A percentile compares a stretch with the other conserved stretches of the same genome.
Evolutionary conservation across 2,329 filamentous ascomycete species (phyloP).

Genomic region (Parafenestella ontariensis): DNA sequence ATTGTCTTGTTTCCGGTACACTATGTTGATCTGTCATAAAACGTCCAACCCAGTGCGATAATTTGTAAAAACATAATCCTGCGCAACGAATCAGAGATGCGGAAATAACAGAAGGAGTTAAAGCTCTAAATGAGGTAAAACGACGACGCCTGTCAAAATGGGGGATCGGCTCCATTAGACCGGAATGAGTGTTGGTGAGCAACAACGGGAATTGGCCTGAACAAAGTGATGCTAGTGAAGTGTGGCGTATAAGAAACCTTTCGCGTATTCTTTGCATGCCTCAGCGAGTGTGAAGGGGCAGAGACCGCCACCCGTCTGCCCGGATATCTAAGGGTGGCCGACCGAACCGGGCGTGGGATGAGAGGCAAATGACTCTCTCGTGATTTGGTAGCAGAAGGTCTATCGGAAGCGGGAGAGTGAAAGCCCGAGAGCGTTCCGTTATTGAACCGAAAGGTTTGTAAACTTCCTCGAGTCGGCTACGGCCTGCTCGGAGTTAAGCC

Average conservation of each 20-base stretch:
- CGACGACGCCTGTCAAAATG: slow-evolving; percentile 10
- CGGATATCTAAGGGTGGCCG: slow-evolving; percentile 1
- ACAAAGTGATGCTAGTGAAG: slow-evolving; percentile 8
- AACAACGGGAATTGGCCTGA: slow-evolving; percentile 9
- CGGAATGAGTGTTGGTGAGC: slow-evolving; percentile 1
- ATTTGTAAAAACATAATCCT: not conserved
- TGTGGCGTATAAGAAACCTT: not conserved
- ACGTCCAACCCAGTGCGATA: slow-evolving; percentile 8
- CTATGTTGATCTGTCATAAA: slow-evolving; percentile 2
- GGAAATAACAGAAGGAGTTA: slow-evolving; percentile 12
- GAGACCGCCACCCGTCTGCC: slow-evolving; percentile 7
- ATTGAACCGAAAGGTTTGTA: slow-evolving; percentile 4
- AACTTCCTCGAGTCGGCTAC: slow-evolving; percentile 10
- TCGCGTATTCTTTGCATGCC: not conserved
- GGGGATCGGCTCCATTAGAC: slow-evolving; percentile 4
- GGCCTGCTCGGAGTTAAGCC: slow-evolving; percentile 9
- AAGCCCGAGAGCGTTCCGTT: slow-evolving; percentile 19
- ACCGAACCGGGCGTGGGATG: slow-evolving; percentile 2
- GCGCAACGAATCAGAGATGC: slow-evolving; percentile 9
- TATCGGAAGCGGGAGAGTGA: slow-evolving; percentile 18
- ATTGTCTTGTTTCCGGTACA: not conserved
- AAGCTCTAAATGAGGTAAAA: slow-evolving; percentile 10
- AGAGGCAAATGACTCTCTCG: not conserved
- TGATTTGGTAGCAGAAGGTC: slow-evolving; percentile 6
- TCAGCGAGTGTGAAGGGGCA: slow-evolving; percentile 2